Evolutionary conservation across 495 filamentous ascomycete genomes (phyloP).

Genomic region (Neurospora africana): DNA sequence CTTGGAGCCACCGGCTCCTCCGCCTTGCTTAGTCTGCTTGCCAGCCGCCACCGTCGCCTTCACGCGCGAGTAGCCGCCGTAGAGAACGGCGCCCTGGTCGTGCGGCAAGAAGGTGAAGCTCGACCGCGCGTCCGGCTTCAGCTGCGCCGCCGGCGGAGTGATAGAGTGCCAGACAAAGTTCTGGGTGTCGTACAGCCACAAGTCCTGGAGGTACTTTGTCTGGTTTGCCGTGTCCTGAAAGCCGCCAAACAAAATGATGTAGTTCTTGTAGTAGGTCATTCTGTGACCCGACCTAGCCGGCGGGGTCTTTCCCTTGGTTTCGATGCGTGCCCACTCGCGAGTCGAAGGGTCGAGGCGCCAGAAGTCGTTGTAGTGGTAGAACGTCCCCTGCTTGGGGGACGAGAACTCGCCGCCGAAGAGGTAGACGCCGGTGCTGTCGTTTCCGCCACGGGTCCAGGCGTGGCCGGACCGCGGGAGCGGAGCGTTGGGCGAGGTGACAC

Average conservation of each 20-base stretch:
- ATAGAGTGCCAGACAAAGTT: slow-evolving; percentile 72
- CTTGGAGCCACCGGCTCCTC: slow-evolving; percentile 27
- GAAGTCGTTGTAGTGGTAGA: slow-evolving; percentile 98
- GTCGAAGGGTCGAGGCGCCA: slow-evolving; percentile 77
- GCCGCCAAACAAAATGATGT: slow-evolving; percentile 36
- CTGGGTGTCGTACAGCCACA: slow-evolving; percentile 51
- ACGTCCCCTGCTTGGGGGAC: slow-evolving; percentile 87
- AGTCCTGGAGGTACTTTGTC: slow-evolving; percentile 75
- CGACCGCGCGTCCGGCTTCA: slow-evolving; percentile 81
- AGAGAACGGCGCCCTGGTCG: slow-evolving; percentile 77
- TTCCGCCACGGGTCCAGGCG: slow-evolving; percentile 81
- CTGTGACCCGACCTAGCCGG: slow-evolving; percentile 87
- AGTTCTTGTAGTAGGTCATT: slow-evolving; percentile 83
- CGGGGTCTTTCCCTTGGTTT: slow-evolving; percentile 77
- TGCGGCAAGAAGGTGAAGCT: slow-evolving; percentile 87
- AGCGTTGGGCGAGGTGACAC: slow-evolving; percentile 80
- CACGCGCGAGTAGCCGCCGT: slow-evolving; percentile 86
- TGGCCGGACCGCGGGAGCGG: slow-evolving; percentile 87
- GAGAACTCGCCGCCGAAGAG: slow-evolving; percentile 72
- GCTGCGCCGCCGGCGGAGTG: slow-evolving; percentile 55
- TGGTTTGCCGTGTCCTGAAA: slow-evolving; percentile 93
- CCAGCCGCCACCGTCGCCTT: slow-evolving; percentile 53
- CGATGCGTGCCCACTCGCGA: slow-evolving; percentile 82
- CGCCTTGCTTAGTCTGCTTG: slow-evolving; percentile 37
- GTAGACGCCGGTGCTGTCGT: slow-evolving; percentile 69